Conservation (phyloP, 176 grass and related monocot species). For the Musa acuminata region DNA sequence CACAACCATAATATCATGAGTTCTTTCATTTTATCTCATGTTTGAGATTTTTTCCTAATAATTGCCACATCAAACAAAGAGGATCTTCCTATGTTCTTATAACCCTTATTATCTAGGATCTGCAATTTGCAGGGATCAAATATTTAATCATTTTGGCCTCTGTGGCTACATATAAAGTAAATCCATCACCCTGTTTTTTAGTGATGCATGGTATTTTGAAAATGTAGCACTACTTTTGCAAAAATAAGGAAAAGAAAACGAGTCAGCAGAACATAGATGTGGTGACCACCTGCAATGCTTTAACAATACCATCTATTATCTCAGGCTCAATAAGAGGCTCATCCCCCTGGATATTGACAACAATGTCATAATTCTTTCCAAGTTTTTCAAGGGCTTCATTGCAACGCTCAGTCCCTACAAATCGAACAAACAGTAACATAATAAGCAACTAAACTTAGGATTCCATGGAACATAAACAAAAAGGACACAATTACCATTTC, state of each 20-base stretch:
- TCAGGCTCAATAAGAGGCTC: slow-evolving; percentile 94
- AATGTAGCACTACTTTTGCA: background rate
- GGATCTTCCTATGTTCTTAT: background rate
- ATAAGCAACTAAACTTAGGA: slow-evolving; percentile 5
- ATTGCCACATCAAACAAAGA: background rate
- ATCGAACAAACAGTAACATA: background rate
- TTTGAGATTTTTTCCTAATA: background rate
- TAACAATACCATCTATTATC: slow-evolving; percentile 98
- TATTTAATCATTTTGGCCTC: background rate
- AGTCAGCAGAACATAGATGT: slow-evolving; percentile 20
- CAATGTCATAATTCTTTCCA: slow-evolving; percentile 69
- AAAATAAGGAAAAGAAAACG: slow-evolving; percentile 3
- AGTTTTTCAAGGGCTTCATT: slow-evolving; percentile 79
- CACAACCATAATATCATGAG: background rate
- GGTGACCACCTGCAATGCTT: slow-evolving; percentile 66
- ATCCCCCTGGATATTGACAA: slow-evolving; percentile 98
- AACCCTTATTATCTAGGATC: background rate
- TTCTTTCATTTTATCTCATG: background rate
- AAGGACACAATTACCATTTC: slow-evolving; percentile 48
- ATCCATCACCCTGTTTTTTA: background rate
- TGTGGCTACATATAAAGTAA: background rate
- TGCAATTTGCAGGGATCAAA: background rate
- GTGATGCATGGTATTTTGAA: background rate
- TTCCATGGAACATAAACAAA: slow-evolving; percentile 4
- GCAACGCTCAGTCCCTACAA: slow-evolving; percentile 80